phyloP scores from a whole-genome alignment of 2,329 filamentous ascomycete species.

The Ophiostoma ips region DNA sequence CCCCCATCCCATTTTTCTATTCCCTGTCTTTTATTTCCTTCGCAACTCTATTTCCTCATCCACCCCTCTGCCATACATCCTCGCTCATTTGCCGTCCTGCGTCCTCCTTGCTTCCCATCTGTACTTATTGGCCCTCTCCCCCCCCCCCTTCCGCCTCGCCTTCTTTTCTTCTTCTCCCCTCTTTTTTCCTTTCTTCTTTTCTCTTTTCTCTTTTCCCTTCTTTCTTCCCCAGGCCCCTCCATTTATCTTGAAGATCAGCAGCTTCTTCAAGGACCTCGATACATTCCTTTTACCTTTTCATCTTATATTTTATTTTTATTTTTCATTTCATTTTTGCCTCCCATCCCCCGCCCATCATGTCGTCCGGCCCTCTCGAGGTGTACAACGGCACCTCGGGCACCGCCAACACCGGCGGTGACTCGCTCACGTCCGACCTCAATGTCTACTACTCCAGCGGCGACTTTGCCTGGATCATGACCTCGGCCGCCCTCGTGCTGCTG shows the following conservation, averaged over 20 bases:
- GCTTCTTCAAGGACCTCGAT: not conserved
- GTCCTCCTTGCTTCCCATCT: not conserved
- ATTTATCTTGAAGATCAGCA: not conserved
- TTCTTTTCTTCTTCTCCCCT: not conserved
- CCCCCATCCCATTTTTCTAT: not conserved
- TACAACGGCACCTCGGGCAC: slow-evolving; percentile 38
- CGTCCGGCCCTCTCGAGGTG: slow-evolving; percentile 13
- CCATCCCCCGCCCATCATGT: slow-evolving; percentile 10
- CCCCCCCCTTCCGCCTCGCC: not conserved
- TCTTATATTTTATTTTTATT: too few species aligned
- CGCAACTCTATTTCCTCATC: not conserved
- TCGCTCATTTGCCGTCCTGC: not conserved
- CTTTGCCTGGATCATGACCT: slow-evolving; percentile 69
- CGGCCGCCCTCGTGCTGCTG: slow-evolving; percentile 70
- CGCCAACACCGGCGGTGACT: slow-evolving; percentile 36
- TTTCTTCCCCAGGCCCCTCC: not conserved
- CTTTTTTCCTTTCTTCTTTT: not conserved
- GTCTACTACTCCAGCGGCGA: slow-evolving; percentile 70
- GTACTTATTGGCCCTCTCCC: not conserved
- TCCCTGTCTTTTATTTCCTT: not conserved
- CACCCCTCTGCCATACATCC: not conserved
- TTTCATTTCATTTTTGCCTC: too few species aligned
- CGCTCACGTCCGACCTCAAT: slow-evolving; percentile 58
- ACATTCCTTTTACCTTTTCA: not conserved
- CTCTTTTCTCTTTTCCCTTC: not conserved